Evolutionary conservation across 495 filamentous ascomycete genomes (phyloP).

Genomic region (Aspergillus ostianus): DNA sequence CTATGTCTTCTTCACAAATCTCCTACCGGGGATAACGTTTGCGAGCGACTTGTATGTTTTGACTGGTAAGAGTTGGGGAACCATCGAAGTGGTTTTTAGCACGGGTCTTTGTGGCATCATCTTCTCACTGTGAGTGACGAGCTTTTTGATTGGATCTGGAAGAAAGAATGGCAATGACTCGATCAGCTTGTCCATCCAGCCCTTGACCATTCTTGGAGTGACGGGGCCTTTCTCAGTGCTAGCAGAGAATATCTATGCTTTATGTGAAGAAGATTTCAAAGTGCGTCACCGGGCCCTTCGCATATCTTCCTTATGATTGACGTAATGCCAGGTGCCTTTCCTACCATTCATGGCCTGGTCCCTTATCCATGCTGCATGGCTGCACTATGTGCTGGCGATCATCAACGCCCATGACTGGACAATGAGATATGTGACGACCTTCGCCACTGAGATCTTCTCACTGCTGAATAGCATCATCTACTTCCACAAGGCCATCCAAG

Average conservation of each 20-base stretch:
- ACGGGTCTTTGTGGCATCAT: conserved; percentile 67
- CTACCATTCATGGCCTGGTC: conserved; percentile 75
- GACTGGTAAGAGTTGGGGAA: conserved; percentile 66
- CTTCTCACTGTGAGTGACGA: conserved; percentile 55
- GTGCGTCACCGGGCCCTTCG: conserved; percentile 28
- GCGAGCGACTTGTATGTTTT: conserved; percentile 66
- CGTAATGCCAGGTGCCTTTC: conserved; percentile 53
- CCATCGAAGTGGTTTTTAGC: conserved; percentile 70
- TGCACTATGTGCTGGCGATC: conserved; percentile 67
- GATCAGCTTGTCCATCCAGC: conserved; percentile 61
- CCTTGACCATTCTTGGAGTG: conserved; percentile 69
- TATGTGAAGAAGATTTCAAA: conserved; percentile 58
- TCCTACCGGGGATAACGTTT: conserved; percentile 72
- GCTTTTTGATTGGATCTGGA: too few species aligned
- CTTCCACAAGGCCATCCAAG: conserved; percentile 71
- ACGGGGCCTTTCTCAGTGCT: conserved; percentile 74
- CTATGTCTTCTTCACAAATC: conserved; percentile 74
- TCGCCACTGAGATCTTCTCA: conserved; percentile 69
- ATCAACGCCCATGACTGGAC: conserved; percentile 76
- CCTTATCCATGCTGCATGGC: conserved; percentile 67
- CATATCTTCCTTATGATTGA: conserved; percentile 2
- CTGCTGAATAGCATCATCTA: conserved; percentile 73
- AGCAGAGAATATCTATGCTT: conserved; percentile 64
- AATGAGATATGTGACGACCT: conserved; percentile 74
- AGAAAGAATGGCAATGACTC: background rate